phyloP scores from a whole-genome alignment of 73 alveolate species.

The Halteria grandinella region DNA sequence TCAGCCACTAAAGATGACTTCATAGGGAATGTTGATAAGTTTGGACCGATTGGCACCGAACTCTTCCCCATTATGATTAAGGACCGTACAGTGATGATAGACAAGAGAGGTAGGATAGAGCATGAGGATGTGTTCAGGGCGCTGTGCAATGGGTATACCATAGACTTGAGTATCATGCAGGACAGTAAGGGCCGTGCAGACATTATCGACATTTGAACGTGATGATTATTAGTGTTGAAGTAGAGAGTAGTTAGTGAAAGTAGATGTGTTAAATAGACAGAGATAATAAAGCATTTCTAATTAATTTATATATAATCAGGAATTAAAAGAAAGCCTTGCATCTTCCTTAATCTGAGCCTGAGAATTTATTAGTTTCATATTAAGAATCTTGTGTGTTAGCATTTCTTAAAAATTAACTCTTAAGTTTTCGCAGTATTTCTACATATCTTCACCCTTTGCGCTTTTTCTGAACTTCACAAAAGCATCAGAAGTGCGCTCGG shows the following conservation, averaged over 20 bases:
- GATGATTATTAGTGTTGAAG: not conserved
- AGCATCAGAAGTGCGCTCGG: not conserved
- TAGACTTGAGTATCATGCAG: not conserved
- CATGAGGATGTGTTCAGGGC: slow-evolving; percentile 13
- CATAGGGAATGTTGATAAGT: not conserved
- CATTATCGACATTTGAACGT: too few relatives aligned
- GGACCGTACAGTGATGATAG: not conserved
- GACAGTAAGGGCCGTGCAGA: too few relatives aligned
- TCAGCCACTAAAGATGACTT: not conserved
- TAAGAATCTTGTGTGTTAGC: not conserved
- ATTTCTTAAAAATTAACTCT: too few relatives aligned
- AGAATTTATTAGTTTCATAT: not conserved
- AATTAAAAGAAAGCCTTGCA: not conserved
- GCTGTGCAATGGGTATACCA: not conserved
- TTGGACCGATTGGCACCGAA: not conserved
- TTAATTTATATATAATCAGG: not conserved
- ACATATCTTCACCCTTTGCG: not conserved
- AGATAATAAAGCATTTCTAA: not conserved
- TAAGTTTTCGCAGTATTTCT: not conserved
- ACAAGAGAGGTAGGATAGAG: not conserved
- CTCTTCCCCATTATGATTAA: not conserved
- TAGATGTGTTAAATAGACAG: not conserved
- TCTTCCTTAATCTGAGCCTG: not conserved
- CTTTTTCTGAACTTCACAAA: not conserved
- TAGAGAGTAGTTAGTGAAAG: not conserved